Percentiles rank a stretch among this genome's conserved stretches.
Evolutionary conservation across 495 filamentous ascomycete genomes (phyloP).

Genomic region (Platismatia glauca): DNA sequence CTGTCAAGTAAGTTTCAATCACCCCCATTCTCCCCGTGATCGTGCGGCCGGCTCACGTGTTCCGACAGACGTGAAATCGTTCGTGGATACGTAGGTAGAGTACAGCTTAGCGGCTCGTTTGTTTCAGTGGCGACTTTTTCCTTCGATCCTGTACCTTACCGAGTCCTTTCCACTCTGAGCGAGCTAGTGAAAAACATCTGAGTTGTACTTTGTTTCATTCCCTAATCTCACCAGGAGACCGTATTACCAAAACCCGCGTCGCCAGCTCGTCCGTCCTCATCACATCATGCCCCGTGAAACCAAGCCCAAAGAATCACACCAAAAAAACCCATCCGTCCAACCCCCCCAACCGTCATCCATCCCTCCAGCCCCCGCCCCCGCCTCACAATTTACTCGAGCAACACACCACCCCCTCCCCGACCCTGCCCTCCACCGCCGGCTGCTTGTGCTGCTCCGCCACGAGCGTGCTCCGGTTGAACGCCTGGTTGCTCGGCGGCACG

Average conservation of each 20-base stretch:
- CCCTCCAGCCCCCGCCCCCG: neutral
- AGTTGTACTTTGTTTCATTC: neutral
- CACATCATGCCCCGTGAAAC: neutral
- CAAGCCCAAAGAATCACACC: neutral
- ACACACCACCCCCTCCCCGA: constrained; percentile 33
- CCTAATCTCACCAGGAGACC: neutral
- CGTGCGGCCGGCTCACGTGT: constrained; percentile 7
- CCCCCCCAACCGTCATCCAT: neutral
- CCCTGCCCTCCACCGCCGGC: constrained; percentile 24
- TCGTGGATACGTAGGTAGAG: constrained; percentile 56
- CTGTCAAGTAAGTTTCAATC: constrained; percentile 55
- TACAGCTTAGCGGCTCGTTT: neutral
- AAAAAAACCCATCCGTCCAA: neutral
- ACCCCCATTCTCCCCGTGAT: neutral
- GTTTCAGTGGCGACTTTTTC: neutral
- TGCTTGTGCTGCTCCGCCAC: constrained; percentile 31
- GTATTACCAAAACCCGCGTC: neutral
- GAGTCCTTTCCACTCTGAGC: constrained; percentile 16
- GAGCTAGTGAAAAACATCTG: neutral
- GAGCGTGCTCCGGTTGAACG: constrained; percentile 40
- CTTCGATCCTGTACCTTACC: constrained; percentile 10
- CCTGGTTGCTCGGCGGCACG: constrained; percentile 54
- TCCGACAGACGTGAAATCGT: constrained; percentile 56
- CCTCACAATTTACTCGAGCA: constrained; percentile 31
- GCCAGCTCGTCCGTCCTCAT: neutral